Conservation (phyloP, 169 alveolate species). For the Miamiensis avidus region DNA sequence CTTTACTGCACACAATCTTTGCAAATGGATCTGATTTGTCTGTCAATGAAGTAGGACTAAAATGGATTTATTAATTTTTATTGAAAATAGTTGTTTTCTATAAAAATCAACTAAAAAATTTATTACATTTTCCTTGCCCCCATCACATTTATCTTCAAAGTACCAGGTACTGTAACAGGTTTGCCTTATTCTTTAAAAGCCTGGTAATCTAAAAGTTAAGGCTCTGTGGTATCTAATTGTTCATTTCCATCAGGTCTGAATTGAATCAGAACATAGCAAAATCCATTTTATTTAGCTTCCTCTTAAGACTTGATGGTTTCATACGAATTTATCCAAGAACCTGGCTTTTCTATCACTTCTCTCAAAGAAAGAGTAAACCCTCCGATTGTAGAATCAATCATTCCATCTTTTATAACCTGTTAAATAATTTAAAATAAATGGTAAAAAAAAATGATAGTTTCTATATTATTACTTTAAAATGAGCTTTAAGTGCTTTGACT, state of each 20-base stretch:
- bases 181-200: not conserved
- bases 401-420: constrained; percentile 9
- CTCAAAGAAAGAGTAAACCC: constrained; percentile 18
- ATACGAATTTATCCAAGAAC: constrained; percentile 20
- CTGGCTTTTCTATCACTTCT: constrained; percentile 26
- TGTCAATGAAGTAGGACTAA: not conserved
- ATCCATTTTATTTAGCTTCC: constrained; percentile 6
- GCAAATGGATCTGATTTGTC: constrained; percentile 25
- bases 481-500: not conserved
- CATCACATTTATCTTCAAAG: not conserved
- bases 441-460: too few species aligned
- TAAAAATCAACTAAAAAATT: too few species aligned
- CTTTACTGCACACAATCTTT: constrained; percentile 4
- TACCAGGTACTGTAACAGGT: constrained; percentile 2
- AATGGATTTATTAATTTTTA: too few species aligned
- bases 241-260: not conserved
- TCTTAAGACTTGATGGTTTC: constrained; percentile 10
- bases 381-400: constrained; percentile 12
- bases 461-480: too few species aligned
- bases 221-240: not conserved
- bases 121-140: constrained; percentile 24
- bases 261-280: not conserved
- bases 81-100: not conserved
- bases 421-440: too few species aligned
- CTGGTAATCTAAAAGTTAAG: constrained; percentile 1